Evolutionary conservation across 306 rosid genomes (phyloP), one percentile per base, ranked within the genome.

Genomic region (Ceratonia siliqua): DNA sequence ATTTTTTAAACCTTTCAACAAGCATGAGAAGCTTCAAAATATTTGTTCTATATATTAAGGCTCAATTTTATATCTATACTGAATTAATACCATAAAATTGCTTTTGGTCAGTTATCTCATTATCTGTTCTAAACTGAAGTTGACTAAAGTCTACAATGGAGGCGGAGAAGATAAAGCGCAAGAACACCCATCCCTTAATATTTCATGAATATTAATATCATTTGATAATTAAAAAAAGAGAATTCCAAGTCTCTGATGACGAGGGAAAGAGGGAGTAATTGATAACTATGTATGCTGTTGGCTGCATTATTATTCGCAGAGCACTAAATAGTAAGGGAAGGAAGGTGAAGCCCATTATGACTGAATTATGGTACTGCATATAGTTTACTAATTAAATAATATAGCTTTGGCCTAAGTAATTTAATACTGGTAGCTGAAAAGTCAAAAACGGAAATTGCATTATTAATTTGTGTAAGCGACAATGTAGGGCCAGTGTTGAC

Each of bases 401-500:
- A 6, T 39, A 39, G 45, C 11, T 2, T 0, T 39, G 12, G 12
- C n/a, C 12, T 2, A 25, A 41, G 25, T 42, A 52, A 67, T 73
- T 41, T 21, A 39, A 36, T 24, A 62, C 71, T 57, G 6, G 4
- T 13, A 68, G 35, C 45, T 5, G 67, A 6, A 49, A 56, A 18
- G 68, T 58, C 62, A 72, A 25, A 39, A 55, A 59, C 18, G 73
- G 50, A 42, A 52, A 3, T 14, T 13, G 49, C 45, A 71, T 74
- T 78, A 64, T 65, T 17, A 82, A 74, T 43, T 65, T 68, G 70
- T 72, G 89, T 57, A 64, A 35, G 94, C 97, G 88, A 84, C 87
- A 85, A 79, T 79, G 89, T 86, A 86, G 98, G 91, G 73, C 83
- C 87, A 83, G 27, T 91, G 96, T 85, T 89, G 82, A 82, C 85